These are phyloP conservation scores for Kurtzmaniella quercitrusa DNA, from an alignment of 1,139 yeast species.

Conservation along the genomic window DNA sequence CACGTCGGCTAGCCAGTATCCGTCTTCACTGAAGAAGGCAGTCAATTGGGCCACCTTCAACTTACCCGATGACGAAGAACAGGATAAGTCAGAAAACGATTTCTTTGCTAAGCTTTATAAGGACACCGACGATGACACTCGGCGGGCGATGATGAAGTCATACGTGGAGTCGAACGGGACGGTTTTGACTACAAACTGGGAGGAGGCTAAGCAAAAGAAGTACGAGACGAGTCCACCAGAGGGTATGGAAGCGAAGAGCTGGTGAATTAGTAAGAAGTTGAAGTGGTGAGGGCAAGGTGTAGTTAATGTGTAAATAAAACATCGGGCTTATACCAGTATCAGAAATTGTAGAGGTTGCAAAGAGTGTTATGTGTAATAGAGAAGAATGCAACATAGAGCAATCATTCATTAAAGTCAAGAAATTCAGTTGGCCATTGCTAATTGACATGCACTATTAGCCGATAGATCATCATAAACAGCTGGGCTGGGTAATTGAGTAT, in stretches of 20 bases:
- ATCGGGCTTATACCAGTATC: no score
- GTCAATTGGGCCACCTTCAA: conserved; percentile 74
- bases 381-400: no score
- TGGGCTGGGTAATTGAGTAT: no score
- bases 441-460: no score
- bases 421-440: no score
- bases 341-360: no score
- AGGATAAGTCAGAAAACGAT: conserved; percentile 50
- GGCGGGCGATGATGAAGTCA: conserved; percentile 95
- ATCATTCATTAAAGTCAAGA: no score
- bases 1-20: conserved; percentile 37
- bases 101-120: conserved; percentile 75
- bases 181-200: conserved; percentile 90
- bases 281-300: background rate
- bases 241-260: conserved; percentile 50
- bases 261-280: conserved; percentile 18
- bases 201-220: conserved; percentile 65
- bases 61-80: conserved; percentile 44
- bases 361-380: no score
- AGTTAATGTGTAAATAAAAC: background rate
- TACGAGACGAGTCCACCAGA: conserved; percentile 79
- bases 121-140: conserved; percentile 83
- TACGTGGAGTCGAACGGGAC: conserved; percentile 94
- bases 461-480: no score
- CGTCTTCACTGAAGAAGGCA: conserved; percentile 56